phyloP scores from a whole-genome alignment of 2,329 filamentous ascomycete species.

The Aquanectria penicillioides region DNA sequence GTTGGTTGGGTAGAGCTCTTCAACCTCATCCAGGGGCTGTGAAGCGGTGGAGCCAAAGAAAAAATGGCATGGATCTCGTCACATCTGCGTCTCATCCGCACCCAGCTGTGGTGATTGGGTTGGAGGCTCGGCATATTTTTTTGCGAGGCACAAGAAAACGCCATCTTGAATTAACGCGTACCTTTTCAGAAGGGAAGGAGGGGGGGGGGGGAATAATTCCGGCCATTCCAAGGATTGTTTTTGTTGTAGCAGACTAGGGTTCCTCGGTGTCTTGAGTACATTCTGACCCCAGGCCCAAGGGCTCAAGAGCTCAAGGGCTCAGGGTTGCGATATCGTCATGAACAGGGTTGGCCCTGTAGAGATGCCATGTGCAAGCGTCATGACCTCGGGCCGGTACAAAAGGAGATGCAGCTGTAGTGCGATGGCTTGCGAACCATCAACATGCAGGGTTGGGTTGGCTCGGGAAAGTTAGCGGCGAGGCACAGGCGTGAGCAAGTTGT shows the following conservation, averaged over 20 bases:
- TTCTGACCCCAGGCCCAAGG: not conserved
- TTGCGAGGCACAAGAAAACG: constrained; percentile 15
- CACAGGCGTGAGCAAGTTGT: not conserved
- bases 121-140: constrained; percentile 13
- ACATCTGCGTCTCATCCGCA: constrained; percentile 30
- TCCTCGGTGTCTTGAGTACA: not conserved
- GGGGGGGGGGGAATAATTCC: not conserved
- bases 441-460: constrained; percentile 23
- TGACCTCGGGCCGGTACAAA: constrained; percentile 23
- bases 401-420: constrained; percentile 32
- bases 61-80: constrained; percentile 38
- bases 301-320: constrained; percentile 3
- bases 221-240: not conserved
- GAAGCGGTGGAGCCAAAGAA: constrained; percentile 33
- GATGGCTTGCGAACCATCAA: constrained; percentile 28
- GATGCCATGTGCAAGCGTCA: constrained; percentile 25
- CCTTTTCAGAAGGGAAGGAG: too few species aligned
- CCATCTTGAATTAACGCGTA: too few species aligned
- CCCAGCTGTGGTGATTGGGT: constrained; percentile 22
- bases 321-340: constrained; percentile 18
- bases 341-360: constrained; percentile 26
- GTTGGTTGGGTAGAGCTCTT: constrained; percentile 22
- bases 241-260: not conserved
- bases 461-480: constrained; percentile 6
- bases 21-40: constrained; percentile 23